Conservation (phyloP, 257 asterid genomes). For the Solanum arcanum region DNA sequence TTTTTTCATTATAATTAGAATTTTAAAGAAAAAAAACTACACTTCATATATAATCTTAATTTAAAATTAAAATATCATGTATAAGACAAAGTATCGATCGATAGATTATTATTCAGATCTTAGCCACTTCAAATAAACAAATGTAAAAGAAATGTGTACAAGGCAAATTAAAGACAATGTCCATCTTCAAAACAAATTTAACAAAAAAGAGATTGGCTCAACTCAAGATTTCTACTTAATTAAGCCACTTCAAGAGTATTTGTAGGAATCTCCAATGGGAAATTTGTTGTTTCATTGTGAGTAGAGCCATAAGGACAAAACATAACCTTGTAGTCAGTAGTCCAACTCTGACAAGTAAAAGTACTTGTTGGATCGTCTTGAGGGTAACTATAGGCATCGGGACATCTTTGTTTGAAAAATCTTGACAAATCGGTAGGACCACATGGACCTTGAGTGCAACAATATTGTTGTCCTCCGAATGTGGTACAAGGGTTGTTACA, state of each 20-base stretch:
- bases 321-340: conserved; percentile 12
- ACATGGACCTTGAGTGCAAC: conserved; percentile 24
- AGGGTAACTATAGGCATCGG: conserved; percentile 31
- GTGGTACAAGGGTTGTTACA: conserved; percentile 42
- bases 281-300: not conserved
- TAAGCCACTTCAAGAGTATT: not conserved
- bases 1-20: not conserved
- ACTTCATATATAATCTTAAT: not conserved
- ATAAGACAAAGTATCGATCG: not conserved
- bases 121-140: not conserved
- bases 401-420: conserved; percentile 37
- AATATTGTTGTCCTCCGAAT: conserved; percentile 16
- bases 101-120: not conserved
- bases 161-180: not conserved
- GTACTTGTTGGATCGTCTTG: conserved; percentile 19
- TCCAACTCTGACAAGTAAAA: conserved; percentile 9
- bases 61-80: not conserved
- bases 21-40: not conserved
- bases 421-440: conserved; percentile 23
- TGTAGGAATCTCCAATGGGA: not conserved
- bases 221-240: not conserved
- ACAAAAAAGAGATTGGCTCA: not conserved
- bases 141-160: not conserved
- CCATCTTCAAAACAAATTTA: not conserved
- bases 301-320: conserved; percentile 17